Conservation (phyloP, 2,329 filamentous ascomycete genomes). For the Fonsecaea multimorphosa region DNA sequence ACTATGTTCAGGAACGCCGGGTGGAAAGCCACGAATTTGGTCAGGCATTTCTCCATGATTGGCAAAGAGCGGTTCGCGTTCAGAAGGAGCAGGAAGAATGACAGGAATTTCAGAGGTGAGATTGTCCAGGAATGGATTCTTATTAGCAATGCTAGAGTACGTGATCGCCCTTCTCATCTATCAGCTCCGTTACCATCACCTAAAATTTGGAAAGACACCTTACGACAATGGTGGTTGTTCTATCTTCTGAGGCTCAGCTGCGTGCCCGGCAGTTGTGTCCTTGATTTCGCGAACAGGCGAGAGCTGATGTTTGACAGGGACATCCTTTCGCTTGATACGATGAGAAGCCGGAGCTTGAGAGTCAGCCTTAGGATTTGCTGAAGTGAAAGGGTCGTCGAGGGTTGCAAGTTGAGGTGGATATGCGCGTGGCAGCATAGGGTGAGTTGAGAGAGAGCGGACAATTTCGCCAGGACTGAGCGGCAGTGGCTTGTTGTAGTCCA, state of each 20-base stretch:
- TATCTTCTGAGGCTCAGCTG: conserved; percentile 10
- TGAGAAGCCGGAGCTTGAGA: conserved; percentile 1
- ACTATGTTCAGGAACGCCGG: background rate
- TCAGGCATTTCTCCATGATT: background rate
- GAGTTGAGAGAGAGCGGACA: conserved; percentile 13
- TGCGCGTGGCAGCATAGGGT: background rate
- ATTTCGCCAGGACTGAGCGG: conserved; percentile 33
- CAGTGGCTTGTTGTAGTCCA: conserved; percentile 34
- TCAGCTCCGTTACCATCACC: background rate
- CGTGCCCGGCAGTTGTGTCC: background rate
- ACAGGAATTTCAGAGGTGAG: background rate
- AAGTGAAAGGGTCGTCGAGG: background rate
- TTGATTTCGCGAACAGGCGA: conserved; percentile 7
- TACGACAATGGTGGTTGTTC: conserved; percentile 15
- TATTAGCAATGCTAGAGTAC: conserved; percentile 15
- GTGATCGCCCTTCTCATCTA: conserved; percentile 16
- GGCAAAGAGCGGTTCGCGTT: background rate
- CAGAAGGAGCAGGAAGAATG: background rate
- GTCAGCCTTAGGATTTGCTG: background rate
- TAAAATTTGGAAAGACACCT: background rate
- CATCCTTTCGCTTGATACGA: background rate
- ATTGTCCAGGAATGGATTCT: conserved; percentile 7
- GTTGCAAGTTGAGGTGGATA: conserved; percentile 1
- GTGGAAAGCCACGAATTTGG: background rate
- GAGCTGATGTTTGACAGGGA: conserved; percentile 9